Conservation (phyloP, 345 rosid species). For the Lepidium aucheri region DNA sequence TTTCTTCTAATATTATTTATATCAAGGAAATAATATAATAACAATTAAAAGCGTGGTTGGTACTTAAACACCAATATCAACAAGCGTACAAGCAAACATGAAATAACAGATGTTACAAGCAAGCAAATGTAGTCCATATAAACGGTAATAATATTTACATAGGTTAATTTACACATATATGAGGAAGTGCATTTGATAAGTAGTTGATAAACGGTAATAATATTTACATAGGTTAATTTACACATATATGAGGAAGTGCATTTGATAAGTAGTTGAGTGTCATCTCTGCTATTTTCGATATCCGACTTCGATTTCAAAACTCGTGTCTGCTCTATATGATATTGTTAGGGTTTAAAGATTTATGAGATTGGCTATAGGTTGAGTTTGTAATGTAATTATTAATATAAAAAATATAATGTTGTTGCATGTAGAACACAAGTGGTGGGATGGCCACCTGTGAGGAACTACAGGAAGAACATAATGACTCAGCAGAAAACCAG, state of each 20-base stretch:
- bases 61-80: slow-evolving; percentile 6
- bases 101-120: neutral
- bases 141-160: neutral
- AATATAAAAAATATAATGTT: too few relatives aligned
- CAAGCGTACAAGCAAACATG: slow-evolving; percentile 20
- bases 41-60: neutral
- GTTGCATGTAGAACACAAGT: slow-evolving; percentile 60
- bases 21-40: neutral
- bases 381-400: too few relatives aligned
- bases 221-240: neutral
- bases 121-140: neutral
- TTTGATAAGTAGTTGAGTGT: too few relatives aligned
- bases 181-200: too few relatives aligned
- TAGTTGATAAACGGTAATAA: neutral
- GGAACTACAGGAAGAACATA: slow-evolving; percentile 81
- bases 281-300: too few relatives aligned
- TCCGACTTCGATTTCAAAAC: too few relatives aligned
- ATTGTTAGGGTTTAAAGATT: too few relatives aligned
- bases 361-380: too few relatives aligned
- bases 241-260: neutral
- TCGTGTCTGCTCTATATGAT: too few relatives aligned
- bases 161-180: neutral
- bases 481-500: slow-evolving; percentile 56
- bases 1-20: neutral
- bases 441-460: slow-evolving; percentile 97